phyloP scores from a whole-genome alignment of 805 yeast species.

The Pichia heedii region DNA sequence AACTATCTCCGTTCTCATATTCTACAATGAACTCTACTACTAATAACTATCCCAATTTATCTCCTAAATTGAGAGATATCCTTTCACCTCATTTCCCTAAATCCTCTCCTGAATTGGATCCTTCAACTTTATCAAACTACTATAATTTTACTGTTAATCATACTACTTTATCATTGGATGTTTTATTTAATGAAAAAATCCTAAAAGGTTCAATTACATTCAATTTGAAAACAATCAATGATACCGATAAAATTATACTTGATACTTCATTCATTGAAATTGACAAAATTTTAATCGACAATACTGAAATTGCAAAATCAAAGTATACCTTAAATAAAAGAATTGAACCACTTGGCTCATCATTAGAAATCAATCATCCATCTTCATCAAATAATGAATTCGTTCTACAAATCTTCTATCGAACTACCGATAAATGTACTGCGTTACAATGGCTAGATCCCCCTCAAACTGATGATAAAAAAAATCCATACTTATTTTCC shows the following conservation, averaged over 20 bases:
- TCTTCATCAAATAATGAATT: conserved; percentile 7
- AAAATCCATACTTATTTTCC: conserved; percentile 66
- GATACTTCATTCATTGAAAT: conserved; percentile 63
- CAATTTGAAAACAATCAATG: conserved; percentile 28
- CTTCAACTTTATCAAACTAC: conserved; percentile 75
- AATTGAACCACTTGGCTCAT: conserved; percentile 51
- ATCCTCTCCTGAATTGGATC: conserved; percentile 51
- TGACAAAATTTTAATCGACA: conserved; percentile 36
- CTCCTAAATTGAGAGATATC: conserved; percentile 18
- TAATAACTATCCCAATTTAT: conserved; percentile 20
- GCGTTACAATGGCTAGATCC: conserved; percentile 82
- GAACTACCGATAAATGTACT: conserved; percentile 68
- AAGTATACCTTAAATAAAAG: conserved; percentile 32
- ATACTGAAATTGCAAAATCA: conserved; percentile 13
- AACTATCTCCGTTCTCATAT: background rate
- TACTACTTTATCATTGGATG: conserved; percentile 43
- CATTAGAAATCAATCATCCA: conserved; percentile 31
- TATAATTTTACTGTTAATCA: conserved; percentile 37
- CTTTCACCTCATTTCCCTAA: conserved; percentile 28
- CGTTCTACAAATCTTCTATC: conserved; percentile 39
- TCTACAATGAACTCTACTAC: background rate
- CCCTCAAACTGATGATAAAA: conserved; percentile 64
- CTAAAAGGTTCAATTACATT: conserved; percentile 50
- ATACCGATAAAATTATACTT: conserved; percentile 36
- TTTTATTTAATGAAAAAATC: conserved; percentile 44